Percentiles rank a stretch among this genome's conserved stretches.
Evolutionary conservation across 2,329 filamentous ascomycete genomes (phyloP).

Genomic region (Verticillium zaregamsianum): DNA sequence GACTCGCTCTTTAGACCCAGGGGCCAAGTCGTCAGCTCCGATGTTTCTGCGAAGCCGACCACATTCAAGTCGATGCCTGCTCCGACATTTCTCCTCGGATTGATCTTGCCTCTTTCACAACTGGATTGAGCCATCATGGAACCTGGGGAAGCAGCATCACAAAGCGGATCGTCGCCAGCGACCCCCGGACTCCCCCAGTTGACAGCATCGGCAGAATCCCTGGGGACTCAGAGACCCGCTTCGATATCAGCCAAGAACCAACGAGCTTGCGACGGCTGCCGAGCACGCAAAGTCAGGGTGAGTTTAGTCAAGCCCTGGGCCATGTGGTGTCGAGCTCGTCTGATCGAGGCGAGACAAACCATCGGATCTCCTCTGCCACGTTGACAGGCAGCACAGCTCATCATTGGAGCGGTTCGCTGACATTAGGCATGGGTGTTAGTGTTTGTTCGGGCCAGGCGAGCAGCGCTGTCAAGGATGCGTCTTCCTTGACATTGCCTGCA

Average conservation of each 20-base stretch:
- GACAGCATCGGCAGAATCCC: not conserved
- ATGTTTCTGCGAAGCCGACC: constrained; percentile 6
- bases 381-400: not conserved
- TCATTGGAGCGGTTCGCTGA: not conserved
- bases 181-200: not conserved
- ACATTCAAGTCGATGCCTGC: not conserved
- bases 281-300: constrained; percentile 22
- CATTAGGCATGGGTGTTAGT: constrained; percentile 9
- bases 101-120: not conserved
- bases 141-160: constrained; percentile 6
- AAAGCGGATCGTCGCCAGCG: not conserved
- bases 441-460: constrained; percentile 9
- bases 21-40: not conserved
- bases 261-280: constrained; percentile 25
- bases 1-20: not conserved
- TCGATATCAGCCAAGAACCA: constrained; percentile 13
- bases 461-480: constrained; percentile 17
- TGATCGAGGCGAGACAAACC: not conserved
- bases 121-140: not conserved
- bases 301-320: not conserved
- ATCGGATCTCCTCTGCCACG: not conserved
- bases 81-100: constrained; percentile 12
- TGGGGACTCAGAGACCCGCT: constrained; percentile 1
- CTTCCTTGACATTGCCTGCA: constrained; percentile 20
- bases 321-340: not conserved